phyloP scores from a whole-genome alignment of 257 asterid genomes.

The Leonotis leonurus region DNA sequence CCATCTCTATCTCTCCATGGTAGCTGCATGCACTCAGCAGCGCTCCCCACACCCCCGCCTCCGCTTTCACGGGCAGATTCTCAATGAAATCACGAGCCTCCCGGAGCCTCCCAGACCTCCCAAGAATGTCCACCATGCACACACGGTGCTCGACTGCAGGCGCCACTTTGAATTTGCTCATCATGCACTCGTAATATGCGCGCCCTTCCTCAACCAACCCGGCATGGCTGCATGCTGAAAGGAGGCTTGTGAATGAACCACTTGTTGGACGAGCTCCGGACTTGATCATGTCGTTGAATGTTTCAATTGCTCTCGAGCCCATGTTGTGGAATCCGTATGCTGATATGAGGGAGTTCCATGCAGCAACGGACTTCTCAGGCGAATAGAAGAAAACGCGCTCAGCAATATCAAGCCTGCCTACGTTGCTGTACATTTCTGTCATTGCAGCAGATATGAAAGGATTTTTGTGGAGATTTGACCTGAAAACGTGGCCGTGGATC shows the following conservation, averaged over 20 bases:
- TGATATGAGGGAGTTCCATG: conserved; percentile 62
- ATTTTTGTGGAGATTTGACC: conserved; percentile 30
- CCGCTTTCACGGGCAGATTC: conserved; percentile 25
- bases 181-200: conserved; percentile 37
- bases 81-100: conserved; percentile 45
- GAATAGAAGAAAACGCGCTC: conserved; percentile 34
- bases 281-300: conserved; percentile 40
- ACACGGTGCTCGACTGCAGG: conserved; percentile 47
- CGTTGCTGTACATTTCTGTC: conserved; percentile 59
- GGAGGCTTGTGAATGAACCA: conserved; percentile 55
- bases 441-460: conserved; percentile 50
- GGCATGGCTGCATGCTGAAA: conserved; percentile 61
- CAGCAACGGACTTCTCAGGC: conserved; percentile 32
- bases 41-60: conserved; percentile 56
- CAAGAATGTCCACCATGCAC: conserved; percentile 53
- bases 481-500: conserved; percentile 50
- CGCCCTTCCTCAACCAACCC: conserved; percentile 55
- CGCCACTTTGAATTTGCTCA: conserved; percentile 20
- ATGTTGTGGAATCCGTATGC: conserved; percentile 55
- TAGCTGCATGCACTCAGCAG: conserved; percentile 54
- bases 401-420: conserved; percentile 53
- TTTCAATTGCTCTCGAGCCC: conserved; percentile 36
- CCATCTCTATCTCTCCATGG: conserved; percentile 53
- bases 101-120: conserved; percentile 42
- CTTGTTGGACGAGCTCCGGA: conserved; percentile 42